These are phyloP conservation scores for Trichosanthes cucumerina DNA, from an alignment of 306 rosid genomes.

Conservation along the genomic window DNA sequence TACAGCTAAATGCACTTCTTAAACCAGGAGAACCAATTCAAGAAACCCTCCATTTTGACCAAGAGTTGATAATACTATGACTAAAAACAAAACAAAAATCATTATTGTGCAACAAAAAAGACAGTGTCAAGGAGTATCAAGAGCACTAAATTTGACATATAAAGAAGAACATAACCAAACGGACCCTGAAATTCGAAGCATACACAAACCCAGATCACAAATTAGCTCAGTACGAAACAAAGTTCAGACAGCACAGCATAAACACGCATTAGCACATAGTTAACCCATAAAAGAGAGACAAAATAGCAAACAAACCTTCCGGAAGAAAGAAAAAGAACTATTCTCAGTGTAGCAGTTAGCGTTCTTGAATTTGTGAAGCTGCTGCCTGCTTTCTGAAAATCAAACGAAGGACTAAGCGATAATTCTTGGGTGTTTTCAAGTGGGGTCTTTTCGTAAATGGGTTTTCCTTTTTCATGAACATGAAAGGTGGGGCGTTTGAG, in stretches of 20 bases:
- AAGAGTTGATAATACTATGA: not conserved
- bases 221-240: not conserved
- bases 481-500: conserved; percentile 1
- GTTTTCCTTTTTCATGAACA: not conserved
- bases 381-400: not conserved
- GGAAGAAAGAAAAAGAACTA: conserved; percentile 4
- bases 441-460: not conserved
- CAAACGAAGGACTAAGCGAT: not conserved
- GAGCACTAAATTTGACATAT: not conserved
- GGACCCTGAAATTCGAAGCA: not conserved
- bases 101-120: not conserved
- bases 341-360: not conserved
- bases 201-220: not conserved
- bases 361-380: not conserved
- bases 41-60: not conserved
- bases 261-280: not conserved
- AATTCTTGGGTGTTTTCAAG: not conserved
- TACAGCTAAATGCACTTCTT: not conserved
- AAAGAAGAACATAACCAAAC: not conserved
- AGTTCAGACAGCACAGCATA: not conserved
- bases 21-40: not conserved
- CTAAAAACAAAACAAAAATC: not conserved
- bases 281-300: not conserved
- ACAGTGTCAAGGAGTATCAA: not conserved
- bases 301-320: conserved; percentile 7